A percentile compares a stretch with the other conserved stretches of the same genome.
phyloP scores from a whole-genome alignment of 2,329 filamentous ascomycete genomes.

The Diaporthe humulicola region DNA sequence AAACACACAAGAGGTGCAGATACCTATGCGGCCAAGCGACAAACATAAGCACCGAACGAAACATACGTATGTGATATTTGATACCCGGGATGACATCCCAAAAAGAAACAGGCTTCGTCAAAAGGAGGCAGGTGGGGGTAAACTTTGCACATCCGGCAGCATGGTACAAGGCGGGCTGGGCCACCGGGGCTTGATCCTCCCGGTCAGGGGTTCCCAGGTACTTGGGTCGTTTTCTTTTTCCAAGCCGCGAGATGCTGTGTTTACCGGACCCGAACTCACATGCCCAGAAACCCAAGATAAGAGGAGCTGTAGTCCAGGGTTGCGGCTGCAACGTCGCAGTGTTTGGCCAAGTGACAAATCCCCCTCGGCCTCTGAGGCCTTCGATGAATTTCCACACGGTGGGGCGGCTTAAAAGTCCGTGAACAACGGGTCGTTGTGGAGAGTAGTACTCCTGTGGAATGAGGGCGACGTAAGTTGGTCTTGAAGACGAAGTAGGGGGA shows the following conservation, averaged over 20 bases:
- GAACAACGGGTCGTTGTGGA: not conserved
- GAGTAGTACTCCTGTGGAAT: not conserved
- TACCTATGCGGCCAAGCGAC: slow-evolving; percentile 9
- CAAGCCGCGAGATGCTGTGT: not conserved
- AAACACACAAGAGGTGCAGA: slow-evolving; percentile 2
- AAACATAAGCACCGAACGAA: not conserved
- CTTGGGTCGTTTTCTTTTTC: not conserved
- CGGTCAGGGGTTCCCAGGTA: slow-evolving; percentile 4
- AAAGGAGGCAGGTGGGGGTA: not conserved
- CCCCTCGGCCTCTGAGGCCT: not conserved
- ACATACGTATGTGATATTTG: not conserved
- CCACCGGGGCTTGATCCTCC: slow-evolving; percentile 3
- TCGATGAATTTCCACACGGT: not conserved
- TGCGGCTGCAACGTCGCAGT: not conserved
- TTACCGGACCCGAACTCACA: not conserved
- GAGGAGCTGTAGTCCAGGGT: not conserved
- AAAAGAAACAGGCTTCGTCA: not conserved
- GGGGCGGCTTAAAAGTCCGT: slow-evolving; percentile 12
- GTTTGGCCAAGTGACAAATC: not conserved
- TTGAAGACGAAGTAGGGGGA: not conserved
- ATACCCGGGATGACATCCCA: not conserved
- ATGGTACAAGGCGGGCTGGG: not conserved
- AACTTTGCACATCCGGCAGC: not conserved
- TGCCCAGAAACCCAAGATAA: not conserved
- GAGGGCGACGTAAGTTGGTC: not conserved